Base-by-base conservation (phyloP, 352 stramenopile genomes). In the Chrysophaeum taylorii region DNA sequence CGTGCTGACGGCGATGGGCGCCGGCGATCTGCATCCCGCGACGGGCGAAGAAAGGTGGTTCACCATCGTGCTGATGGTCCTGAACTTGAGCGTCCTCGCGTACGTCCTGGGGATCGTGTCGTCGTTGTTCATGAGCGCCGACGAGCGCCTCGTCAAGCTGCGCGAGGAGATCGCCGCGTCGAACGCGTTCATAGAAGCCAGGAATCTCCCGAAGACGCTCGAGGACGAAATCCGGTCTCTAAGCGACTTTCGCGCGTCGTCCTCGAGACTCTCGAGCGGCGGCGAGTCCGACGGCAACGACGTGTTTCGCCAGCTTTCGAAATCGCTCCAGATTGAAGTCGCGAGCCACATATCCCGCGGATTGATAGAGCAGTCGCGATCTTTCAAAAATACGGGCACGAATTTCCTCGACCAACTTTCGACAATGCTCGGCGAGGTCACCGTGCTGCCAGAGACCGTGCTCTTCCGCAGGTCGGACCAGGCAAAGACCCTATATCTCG, bases 71-170 rank as follows among this genome's bases (percentile, higher is more conserved):
- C 23, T 75, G 21, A 69, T 75, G 41, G 39, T 75, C n/a, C 48
- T 75, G 64, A 75, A 75, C 53, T 38, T 75, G n/a, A 54, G 41
- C 31, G 38, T 72, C 4, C 74, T 67, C 64, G 63, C 70, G 35
- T 75, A 75, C 38, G 50, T 75, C 25, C 66, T 75, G 23, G 70
- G 70, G 18, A 67, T 45, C 14, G 74, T 75, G 38, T 74, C 64
- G 5, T 54, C 45, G 12, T 38, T 75, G 1, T 75, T 71, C 64
- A 72, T 75, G 70, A 64, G 41, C 1, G 70, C 70, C 0, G 70
- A 75, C 42, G 70, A 70, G 39, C 57, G 42, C 0, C 66, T 75
- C 45, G 70, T 72, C n/a, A 27, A 52, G 48, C 53, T 61, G 31
- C 43, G 68, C 4, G 23, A 42, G 25, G 64, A 73, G 31, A 74